Percentiles rank a stretch among this genome's conserved stretches.
Conservation (phyloP, 164 flowering plant species). For the Vitis cinerea region DNA sequence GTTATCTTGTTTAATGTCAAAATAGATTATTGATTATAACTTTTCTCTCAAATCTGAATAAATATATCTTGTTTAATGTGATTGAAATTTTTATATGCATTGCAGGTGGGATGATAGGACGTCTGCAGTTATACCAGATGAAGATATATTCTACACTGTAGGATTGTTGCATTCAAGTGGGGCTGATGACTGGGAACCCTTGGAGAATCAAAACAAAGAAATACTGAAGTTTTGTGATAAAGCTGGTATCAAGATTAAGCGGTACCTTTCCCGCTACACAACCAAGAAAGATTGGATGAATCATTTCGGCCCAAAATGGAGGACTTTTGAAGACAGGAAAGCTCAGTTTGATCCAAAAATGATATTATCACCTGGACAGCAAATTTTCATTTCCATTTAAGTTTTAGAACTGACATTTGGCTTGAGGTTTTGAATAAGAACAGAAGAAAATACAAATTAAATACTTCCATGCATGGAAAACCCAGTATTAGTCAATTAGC, state of each 20-base stretch:
- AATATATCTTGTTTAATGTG: neutral
- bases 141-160: constrained; percentile 71
- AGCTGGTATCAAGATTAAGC: constrained; percentile 52
- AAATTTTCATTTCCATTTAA: constrained; percentile 45
- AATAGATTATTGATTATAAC: no score
- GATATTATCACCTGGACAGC: constrained; percentile 77
- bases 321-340: constrained; percentile 48
- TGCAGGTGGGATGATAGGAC: constrained; percentile 80
- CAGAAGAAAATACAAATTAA: no score
- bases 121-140: constrained; percentile 75
- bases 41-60: no score
- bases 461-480: no score
- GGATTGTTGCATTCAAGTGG: constrained; percentile 64
- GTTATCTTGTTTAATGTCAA: no score
- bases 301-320: constrained; percentile 85
- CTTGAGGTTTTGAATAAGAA: no score
- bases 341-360: constrained; percentile 66
- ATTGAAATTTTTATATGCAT: neutral
- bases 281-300: constrained; percentile 55
- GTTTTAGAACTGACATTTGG: neutral
- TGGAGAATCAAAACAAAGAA: constrained; percentile 53
- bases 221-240: constrained; percentile 52
- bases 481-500: no score
- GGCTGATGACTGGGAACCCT: constrained; percentile 30
- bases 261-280: constrained; percentile 63